Base-by-base conservation (phyloP, 139 green algal species). In the Pseudopediastrum boryanum region DNA sequence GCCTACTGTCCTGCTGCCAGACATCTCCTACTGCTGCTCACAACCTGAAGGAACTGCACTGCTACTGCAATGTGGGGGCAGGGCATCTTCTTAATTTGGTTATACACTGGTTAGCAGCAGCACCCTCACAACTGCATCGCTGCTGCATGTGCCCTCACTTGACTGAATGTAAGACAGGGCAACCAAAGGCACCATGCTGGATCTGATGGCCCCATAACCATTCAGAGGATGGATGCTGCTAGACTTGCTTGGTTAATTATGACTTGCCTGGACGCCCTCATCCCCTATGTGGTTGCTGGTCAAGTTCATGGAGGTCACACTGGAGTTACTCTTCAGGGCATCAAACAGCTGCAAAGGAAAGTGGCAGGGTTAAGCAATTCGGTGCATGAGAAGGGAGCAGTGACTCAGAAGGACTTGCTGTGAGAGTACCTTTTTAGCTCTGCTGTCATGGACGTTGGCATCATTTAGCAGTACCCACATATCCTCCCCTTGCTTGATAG, bases 301-400 rank as follows among this genome's bases (percentile, higher is more conserved):
- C 33, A 94, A 78, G 67, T 93, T 85, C 0, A 93, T 27, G 0
- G 79, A 88, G 0, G 90, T 92, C 46, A 92, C 72, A 36, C 72
- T 85, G 25, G 58, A 77, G 83, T 92, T 93, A n/a, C 41, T 31
- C 13, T 73, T 81, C 3, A 94, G 66, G 0, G 80, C 71, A 19
- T 92, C 86, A 19, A 83, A 80, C n/a, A 93, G 76, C 85, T 90
- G 83, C 84, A 31, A 13, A 21, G 35, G 44, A 3, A 38, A 56
- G 29, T 19, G 3, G 4, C 9, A 23, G 10, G 9, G 19, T 16
- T 66, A 29, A 0, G 21, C 23, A 29, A 36, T 10, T 66, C 1
- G 9, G 1, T 41, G 59, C 25, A 2, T 7, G 31, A 29, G 61
- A 27, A 16, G 8, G 9, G 16, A 35, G 3, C 29, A 44, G 61